Evolutionary conservation across 2,329 filamentous ascomycete species (phyloP).

Genomic region (Ophiocordyceps australis): DNA sequence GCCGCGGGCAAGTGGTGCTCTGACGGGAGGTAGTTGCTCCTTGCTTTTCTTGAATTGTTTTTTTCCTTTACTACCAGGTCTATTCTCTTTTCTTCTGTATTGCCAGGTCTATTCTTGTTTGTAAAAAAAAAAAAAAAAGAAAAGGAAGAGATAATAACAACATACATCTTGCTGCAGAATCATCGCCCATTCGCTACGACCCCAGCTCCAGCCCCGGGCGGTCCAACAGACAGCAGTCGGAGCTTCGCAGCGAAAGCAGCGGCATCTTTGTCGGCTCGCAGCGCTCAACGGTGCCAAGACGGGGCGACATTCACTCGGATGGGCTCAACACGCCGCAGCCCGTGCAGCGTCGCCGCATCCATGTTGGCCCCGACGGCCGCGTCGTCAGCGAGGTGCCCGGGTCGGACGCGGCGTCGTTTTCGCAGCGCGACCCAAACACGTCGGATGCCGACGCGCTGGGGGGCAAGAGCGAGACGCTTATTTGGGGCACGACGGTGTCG

Average conservation of each 20-base stretch:
- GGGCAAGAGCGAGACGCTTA: constrained; percentile 62
- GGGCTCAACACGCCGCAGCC: too few species aligned
- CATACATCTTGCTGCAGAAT: constrained; percentile 58
- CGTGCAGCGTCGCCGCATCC: constrained; percentile 39
- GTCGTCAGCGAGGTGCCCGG: constrained; percentile 33
- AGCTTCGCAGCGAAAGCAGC: constrained; percentile 69
- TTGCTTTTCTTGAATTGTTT: background rate
- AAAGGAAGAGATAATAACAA: too few species aligned
- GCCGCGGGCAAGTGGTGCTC: constrained; percentile 44
- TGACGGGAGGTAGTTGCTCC: constrained; percentile 36
- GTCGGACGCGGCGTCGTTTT: constrained; percentile 42
- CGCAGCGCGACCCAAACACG: constrained; percentile 57
- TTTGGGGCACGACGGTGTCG: constrained; percentile 96
- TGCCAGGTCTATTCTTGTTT: too few species aligned
- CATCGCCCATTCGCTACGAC: constrained; percentile 81
- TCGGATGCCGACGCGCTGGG: constrained; percentile 83
- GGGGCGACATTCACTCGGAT: constrained; percentile 80
- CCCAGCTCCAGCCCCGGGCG: constrained; percentile 76
- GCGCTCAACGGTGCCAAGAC: constrained; percentile 35
- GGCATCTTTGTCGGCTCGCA: constrained; percentile 62
- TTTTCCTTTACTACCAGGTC: too few species aligned
- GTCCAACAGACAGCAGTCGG: constrained; percentile 41
- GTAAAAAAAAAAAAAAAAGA: too few species aligned
- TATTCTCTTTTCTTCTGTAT: too few species aligned
- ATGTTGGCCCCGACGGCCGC: constrained; percentile 39